Conservation (phyloP, 1,139 yeast species). For the Zygosaccharomyces pseudobailii region DNA sequence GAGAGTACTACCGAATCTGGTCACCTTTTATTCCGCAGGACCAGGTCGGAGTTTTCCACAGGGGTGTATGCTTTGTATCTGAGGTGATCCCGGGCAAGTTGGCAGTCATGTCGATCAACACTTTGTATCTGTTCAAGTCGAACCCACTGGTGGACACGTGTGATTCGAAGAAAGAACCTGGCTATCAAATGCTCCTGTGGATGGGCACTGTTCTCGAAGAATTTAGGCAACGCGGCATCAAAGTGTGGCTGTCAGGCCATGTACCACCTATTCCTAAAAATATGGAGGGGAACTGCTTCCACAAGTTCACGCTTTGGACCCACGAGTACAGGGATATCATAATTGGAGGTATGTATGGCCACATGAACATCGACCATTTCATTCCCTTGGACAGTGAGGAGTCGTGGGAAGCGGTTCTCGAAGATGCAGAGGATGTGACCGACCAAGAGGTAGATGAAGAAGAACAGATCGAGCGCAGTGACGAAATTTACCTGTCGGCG, state of each 20-base stretch:
- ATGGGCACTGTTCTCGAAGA: slow-evolving; percentile 69
- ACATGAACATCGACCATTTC: slow-evolving; percentile 85
- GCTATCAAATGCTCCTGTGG: slow-evolving; percentile 73
- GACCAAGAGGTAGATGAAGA: slow-evolving; percentile 16
- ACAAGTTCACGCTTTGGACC: slow-evolving; percentile 71
- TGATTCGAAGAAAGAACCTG: slow-evolving; percentile 67
- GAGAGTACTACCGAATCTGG: slow-evolving; percentile 75
- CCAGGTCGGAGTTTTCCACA: slow-evolving; percentile 67
- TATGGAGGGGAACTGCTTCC: slow-evolving; percentile 63
- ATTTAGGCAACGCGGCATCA: slow-evolving; percentile 67
- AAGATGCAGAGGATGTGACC: slow-evolving; percentile 13
- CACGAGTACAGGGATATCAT: slow-evolving; percentile 79
- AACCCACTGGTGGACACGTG: slow-evolving; percentile 83
- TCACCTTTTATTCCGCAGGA: slow-evolving; percentile 67
- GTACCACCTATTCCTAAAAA: slow-evolving; percentile 83
- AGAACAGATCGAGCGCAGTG: slow-evolving; percentile 17
- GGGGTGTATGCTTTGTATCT: slow-evolving; percentile 68
- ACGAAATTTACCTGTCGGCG: slow-evolving; percentile 18
- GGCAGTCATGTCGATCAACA: slow-evolving; percentile 74
- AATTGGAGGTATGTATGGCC: slow-evolving; percentile 80
- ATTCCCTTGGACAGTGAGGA: slow-evolving; percentile 67
- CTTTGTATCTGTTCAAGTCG: slow-evolving; percentile 66
- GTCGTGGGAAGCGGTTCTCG: slow-evolving; percentile 45
- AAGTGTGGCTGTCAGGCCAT: slow-evolving; percentile 84
- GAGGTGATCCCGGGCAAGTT: slow-evolving; percentile 75